Evolutionary conservation across 352 stramenopile genomes (phyloP).

Genomic region (Vaucheria bursata): DNA sequence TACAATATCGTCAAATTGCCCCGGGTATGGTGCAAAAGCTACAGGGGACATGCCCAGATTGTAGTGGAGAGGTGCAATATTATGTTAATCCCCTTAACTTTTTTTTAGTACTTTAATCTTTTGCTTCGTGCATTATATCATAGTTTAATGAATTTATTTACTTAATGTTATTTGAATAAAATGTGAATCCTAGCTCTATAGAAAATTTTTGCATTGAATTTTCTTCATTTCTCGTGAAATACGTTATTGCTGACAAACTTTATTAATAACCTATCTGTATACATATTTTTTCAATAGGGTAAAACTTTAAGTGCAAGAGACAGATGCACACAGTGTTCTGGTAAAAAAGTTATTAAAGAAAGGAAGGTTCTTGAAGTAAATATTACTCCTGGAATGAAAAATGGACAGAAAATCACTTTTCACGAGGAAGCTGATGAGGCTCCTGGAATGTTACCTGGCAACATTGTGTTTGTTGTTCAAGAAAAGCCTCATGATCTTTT

Average conservation of each 20-base stretch:
- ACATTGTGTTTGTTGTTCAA: constrained; percentile 96
- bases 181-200: too few relatives aligned
- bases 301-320: constrained; percentile 84
- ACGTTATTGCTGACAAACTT: too few relatives aligned
- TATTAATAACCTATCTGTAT: too few relatives aligned
- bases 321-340: constrained; percentile 79
- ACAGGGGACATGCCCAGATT: constrained; percentile 83
- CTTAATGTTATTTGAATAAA: too few relatives aligned
- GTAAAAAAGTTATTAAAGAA: constrained; percentile 87
- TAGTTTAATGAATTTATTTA: too few relatives aligned
- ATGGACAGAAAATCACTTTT: constrained; percentile 95
- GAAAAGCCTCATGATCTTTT: constrained; percentile 63
- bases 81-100: too few relatives aligned
- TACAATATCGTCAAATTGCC: constrained; percentile 91
- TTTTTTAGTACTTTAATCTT: too few relatives aligned
- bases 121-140: too few relatives aligned
- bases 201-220: too few relatives aligned
- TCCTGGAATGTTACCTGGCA: constrained; percentile 74
- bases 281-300: too few relatives aligned
- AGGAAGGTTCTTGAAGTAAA: constrained; percentile 96
- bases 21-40: constrained; percentile 97
- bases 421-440: constrained; percentile 86
- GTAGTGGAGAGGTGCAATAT: constrained; percentile 66
- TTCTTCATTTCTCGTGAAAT: too few relatives aligned
- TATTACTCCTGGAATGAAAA: constrained; percentile 94